Conservation (phyloP, 768 basidiomycete genomes). For the Leccinum broughii region DNA sequence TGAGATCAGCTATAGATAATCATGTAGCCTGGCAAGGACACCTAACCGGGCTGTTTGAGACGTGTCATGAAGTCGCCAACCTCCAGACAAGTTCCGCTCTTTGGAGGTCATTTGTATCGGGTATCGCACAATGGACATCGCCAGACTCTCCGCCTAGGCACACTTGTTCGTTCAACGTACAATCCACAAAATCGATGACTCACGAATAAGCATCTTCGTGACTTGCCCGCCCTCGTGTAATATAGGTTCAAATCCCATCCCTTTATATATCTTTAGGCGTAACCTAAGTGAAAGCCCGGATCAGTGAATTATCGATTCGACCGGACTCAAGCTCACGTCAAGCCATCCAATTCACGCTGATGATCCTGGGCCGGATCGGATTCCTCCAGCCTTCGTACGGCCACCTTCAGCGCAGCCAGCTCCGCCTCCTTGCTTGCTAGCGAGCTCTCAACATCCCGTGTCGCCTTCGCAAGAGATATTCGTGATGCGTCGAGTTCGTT, state of each 20-base stretch:
- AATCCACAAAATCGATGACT: constrained; percentile 30
- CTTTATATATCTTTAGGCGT: constrained; percentile 66
- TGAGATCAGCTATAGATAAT: neutral
- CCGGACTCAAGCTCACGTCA: constrained; percentile 47
- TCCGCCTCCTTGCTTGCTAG: constrained; percentile 70
- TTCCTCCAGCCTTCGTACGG: constrained; percentile 57
- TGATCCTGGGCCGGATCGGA: constrained; percentile 76
- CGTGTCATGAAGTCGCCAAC: constrained; percentile 34
- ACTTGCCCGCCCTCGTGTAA: constrained; percentile 50
- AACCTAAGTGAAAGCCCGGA: constrained; percentile 43
- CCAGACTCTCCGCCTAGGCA: constrained; percentile 46
- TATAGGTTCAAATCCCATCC: constrained; percentile 71
- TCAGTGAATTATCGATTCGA: constrained; percentile 5
- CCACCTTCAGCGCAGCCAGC: constrained; percentile 65
- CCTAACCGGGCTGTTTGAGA: neutral
- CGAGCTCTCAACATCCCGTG: constrained; percentile 68
- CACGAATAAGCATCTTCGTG: constrained; percentile 68
- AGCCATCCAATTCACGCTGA: constrained; percentile 65
- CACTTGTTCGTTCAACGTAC: constrained; percentile 1
- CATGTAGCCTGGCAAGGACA: neutral
- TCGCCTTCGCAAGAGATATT: constrained; percentile 69
- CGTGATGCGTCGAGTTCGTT: constrained; percentile 66
- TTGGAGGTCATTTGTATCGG: constrained; percentile 30
- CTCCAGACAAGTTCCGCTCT: constrained; percentile 37
- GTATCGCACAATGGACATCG: constrained; percentile 38